Conservation (phyloP, 2,329 filamentous ascomycete species). For the Alternaria longipes region DNA sequence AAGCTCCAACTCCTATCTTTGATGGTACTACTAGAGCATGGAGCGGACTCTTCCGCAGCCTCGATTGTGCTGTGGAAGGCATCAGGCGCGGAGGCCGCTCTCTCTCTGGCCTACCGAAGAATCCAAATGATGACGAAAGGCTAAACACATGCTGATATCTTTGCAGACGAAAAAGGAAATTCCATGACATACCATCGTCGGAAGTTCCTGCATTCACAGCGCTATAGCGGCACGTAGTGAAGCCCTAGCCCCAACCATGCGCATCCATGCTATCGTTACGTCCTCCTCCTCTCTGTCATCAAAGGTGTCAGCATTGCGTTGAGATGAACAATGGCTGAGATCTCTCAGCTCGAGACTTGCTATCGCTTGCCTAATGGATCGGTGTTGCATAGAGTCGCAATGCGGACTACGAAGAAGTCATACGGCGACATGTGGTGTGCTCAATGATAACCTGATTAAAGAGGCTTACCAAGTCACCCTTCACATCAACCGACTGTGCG, state of each 20-base stretch:
- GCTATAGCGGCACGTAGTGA: slow-evolving; percentile 90
- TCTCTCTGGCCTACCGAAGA: background rate
- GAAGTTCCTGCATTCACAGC: slow-evolving; percentile 90
- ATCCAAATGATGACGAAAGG: background rate
- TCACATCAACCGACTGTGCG: background rate
- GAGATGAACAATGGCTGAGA: slow-evolving; percentile 89
- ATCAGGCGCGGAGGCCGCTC: slow-evolving; percentile 54
- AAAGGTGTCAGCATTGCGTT: slow-evolving; percentile 97
- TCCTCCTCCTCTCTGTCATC: slow-evolving; percentile 90
- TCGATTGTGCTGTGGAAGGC: slow-evolving; percentile 95
- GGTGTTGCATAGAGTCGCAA: background rate
- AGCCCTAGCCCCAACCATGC: slow-evolving; percentile 74
- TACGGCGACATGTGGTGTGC: background rate
- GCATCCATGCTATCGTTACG: slow-evolving; percentile 95
- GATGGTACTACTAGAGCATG: slow-evolving; percentile 98
- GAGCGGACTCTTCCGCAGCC: slow-evolving; percentile 94
- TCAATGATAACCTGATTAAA: background rate
- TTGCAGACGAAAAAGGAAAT: slow-evolving; percentile 81
- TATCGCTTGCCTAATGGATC: background rate
- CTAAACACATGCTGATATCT: background rate
- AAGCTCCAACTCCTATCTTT: slow-evolving; percentile 92
- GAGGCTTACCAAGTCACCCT: background rate
- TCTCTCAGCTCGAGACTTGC: slow-evolving; percentile 65
- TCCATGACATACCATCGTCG: slow-evolving; percentile 97
- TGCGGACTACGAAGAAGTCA: background rate